Conservation (phyloP, 1,284 basidiomycete species). For the Hymenochaete sp. region DNA sequence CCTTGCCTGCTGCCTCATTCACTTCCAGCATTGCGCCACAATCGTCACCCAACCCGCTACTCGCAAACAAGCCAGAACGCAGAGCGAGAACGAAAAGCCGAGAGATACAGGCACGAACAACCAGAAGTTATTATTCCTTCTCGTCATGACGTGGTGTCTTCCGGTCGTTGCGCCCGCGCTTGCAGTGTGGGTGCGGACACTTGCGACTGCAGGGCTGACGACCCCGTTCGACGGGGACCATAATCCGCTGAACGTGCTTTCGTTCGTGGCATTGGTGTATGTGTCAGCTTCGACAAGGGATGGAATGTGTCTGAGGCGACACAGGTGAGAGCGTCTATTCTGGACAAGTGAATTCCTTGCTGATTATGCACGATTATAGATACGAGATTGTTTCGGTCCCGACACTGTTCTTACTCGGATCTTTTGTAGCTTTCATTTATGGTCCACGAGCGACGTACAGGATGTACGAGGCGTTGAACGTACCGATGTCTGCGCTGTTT, state of each 20-base stretch:
- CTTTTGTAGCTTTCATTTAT: slow-evolving; percentile 16
- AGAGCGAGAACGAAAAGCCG: slow-evolving; percentile 35
- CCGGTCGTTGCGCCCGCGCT: slow-evolving; percentile 77
- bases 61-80: slow-evolving; percentile 20
- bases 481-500: slow-evolving; percentile 20
- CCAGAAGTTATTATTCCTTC: slow-evolving; percentile 53
- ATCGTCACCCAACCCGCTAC: slow-evolving; percentile 8
- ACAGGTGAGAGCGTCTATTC: slow-evolving; percentile 2
- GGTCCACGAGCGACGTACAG: slow-evolving; percentile 20
- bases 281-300: slow-evolving; percentile 16
- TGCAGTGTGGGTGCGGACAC: slow-evolving; percentile 84
- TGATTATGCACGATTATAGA: background rate
- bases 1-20: slow-evolving; percentile 71
- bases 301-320: slow-evolving; percentile 11
- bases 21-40: slow-evolving; percentile 55
- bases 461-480: slow-evolving; percentile 20
- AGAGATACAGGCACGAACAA: no score
- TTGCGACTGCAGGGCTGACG: slow-evolving; percentile 63
- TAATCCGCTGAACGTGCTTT: slow-evolving; percentile 56
- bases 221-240: slow-evolving; percentile 75
- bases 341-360: background rate
- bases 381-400: slow-evolving; percentile 8
- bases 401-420: slow-evolving; percentile 12
- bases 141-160: slow-evolving; percentile 78
- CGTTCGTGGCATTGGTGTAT: slow-evolving; percentile 49